A percentile compares a stretch with the other conserved stretches of the same genome.
Evolutionary conservation across 2,329 filamentous ascomycete species (phyloP).

Genomic region (Akanthomyces muscarius): DNA sequence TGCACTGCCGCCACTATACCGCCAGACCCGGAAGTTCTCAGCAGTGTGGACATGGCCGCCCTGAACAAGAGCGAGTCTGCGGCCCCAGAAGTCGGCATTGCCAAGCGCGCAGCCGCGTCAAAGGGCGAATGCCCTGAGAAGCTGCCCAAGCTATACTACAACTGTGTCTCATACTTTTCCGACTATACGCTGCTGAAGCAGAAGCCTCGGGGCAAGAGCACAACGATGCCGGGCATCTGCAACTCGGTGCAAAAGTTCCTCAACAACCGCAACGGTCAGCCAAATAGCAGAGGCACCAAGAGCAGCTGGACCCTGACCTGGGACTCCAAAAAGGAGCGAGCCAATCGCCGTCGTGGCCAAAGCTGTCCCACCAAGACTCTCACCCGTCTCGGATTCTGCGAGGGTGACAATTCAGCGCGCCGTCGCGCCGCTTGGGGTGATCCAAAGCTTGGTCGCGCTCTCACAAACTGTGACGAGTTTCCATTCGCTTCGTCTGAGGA

Average conservation of each 20-base stretch:
- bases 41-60: background rate
- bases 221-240: conserved; percentile 3
- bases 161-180: background rate
- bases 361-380: background rate
- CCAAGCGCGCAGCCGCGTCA: background rate
- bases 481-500: conserved; percentile 3
- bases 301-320: background rate
- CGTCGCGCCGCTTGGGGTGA: background rate
- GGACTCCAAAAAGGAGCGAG: background rate
- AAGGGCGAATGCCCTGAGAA: background rate
- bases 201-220: background rate
- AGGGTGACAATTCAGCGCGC: background rate
- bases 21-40: background rate
- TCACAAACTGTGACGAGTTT: conserved; percentile 3
- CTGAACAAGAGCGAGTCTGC: background rate
- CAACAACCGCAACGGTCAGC: background rate
- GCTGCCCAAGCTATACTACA: background rate
- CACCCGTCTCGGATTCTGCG: background rate
- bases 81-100: background rate
- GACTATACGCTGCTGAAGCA: conserved; percentile 2
- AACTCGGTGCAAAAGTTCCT: conserved; percentile 5
- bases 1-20: background rate
- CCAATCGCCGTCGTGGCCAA: background rate
- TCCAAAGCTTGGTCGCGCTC: background rate
- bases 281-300: background rate